These are phyloP conservation scores for Globisporangium spinosum DNA, from an alignment of 352 stramenopile genomes.

Conservation along the genomic window DNA sequence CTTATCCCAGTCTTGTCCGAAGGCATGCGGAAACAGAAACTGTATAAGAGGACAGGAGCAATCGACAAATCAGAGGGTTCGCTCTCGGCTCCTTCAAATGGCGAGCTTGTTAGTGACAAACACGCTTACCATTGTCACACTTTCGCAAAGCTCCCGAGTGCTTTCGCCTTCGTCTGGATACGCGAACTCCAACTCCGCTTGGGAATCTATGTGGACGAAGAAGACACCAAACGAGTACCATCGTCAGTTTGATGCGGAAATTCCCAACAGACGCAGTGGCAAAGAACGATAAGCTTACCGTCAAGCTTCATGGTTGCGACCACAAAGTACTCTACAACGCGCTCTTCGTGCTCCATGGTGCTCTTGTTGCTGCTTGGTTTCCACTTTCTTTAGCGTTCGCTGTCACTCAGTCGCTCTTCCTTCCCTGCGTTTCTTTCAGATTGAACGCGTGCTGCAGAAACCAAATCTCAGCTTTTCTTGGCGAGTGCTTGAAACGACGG, in stretches of 20 bases:
- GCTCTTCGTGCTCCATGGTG: slow-evolving; percentile 15
- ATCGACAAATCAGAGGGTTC: neutral
- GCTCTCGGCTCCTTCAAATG: neutral
- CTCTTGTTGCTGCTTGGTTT: neutral
- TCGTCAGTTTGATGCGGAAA: neutral
- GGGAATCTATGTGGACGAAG: slow-evolving; percentile 14
- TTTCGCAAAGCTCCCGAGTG: slow-evolving; percentile 42
- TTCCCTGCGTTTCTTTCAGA: neutral
- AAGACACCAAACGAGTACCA: neutral
- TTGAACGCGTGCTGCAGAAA: neutral
- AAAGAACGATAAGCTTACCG: slow-evolving; percentile 9
- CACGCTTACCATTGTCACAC: slow-evolving; percentile 36
- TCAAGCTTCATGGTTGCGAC: slow-evolving; percentile 31
- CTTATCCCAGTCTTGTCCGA: slow-evolving; percentile 29
- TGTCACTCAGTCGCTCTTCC: neutral
- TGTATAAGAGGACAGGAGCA: slow-evolving; percentile 5
- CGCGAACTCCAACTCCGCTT: slow-evolving; percentile 30
- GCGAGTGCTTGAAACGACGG: neutral
- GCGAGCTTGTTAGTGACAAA: neutral
- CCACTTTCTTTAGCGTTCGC: neutral
- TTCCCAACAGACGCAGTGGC: neutral
- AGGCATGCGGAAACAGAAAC: slow-evolving; percentile 52
- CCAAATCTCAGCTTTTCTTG: neutral
- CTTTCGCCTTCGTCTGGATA: slow-evolving; percentile 31
- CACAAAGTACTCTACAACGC: slow-evolving; percentile 43